Evolutionary conservation across 495 filamentous ascomycete species (phyloP), one percentile per base, ranked within the genome.

Genomic region (Penicillium soppii): DNA sequence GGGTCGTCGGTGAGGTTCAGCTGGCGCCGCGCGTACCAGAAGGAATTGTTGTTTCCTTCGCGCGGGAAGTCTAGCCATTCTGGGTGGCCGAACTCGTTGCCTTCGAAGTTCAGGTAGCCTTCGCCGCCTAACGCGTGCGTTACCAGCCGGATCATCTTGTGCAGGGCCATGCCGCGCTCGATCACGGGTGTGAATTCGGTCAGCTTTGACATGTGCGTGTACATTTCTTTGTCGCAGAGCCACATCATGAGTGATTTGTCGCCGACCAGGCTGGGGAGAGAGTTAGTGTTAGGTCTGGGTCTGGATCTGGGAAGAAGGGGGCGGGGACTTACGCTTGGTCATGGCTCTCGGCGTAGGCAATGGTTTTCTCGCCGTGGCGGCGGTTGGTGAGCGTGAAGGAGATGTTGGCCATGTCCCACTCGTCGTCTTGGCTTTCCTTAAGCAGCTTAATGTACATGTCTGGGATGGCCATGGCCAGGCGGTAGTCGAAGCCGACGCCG

Each of bases 31-130:
- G 94, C 94, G 68, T 97, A 98, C 85, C 91, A 94, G 83, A 89
- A 98, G 54, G 87, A 92, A 69, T 97, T 97, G 62, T 87, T 72
- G 78, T 98, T 98, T 39, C 95, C 94, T 53, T 81, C 91, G 25
- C 94, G 87, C 9, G 94, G 94, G 72, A 98, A 98, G 68, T 98
- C 94, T 47, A 98, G 90, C 94, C 94, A 98, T 75, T 98, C 94
- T 0, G 94, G 94, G 68, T 98, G 94, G 1, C 94, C 94, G 68
- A 98, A 98, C 68, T 98, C 94, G 70, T 98, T 98, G 53, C 92
- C 94, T 70, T 96, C 91, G 61, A 98, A 98, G 73, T 97, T 97
- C 45, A 97, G 90, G 61, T 95, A 98, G 32, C 92, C 94, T 70
- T 98, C 94, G 54, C 94, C 94, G 43, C 95, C 94, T n/a, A 98